Evolutionary conservation across 495 filamentous ascomycete genomes (phyloP), one percentile per base, ranked within the genome.

Genomic region (Friedmanniomyces endolithicus): DNA sequence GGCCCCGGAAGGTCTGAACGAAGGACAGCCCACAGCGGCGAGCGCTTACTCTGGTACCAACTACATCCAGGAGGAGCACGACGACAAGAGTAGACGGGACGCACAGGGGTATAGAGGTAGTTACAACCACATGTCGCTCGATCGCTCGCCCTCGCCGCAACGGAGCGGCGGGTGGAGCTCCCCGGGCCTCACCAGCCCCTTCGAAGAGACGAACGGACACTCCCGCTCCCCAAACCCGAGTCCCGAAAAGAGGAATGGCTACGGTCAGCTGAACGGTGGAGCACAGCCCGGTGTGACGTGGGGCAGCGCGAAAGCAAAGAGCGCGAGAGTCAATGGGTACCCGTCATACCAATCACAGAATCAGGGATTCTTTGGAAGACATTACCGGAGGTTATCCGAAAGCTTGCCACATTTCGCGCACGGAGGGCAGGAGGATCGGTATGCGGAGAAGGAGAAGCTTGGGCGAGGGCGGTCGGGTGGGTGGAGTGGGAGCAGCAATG

Each of bases 131-230:
- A 94, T 94, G 88, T 86, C 87, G 60, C 69, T 88, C 52, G 89
- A 87, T 51, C 80, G 86, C 69, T 90, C 87, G 63, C 87, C 87
- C 45, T 90, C 86, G 47, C 88, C 87, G 56, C 77, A 78, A 52
- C 80, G 78, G 58, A 85, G 84, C 60, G 87, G 85, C 63, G 88
- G 87, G 60, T 94, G 89, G 88, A 80, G 86, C 54, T 90, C 82
- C 69, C 88, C 88, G 19, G 87, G 86, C 29, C 74, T 94, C 49
- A 82, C 78, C 46, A 78, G 81, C 54, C 71, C 69, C 8, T 74
- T 68, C 54, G 68, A 69, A 22, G 72, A 68, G 47, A 71, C 75
- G 39, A 88, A 83, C 67, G 85, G 83, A 56, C 74, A 77, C 63
- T 78, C 83, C 9, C 52, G 57, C 17, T 33, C 45, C 12, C 48